A percentile compares a stretch with the other conserved stretches of the same genome.
Conservation (phyloP, 805 yeast genomes). For the Teunomyces tritomae region DNA sequence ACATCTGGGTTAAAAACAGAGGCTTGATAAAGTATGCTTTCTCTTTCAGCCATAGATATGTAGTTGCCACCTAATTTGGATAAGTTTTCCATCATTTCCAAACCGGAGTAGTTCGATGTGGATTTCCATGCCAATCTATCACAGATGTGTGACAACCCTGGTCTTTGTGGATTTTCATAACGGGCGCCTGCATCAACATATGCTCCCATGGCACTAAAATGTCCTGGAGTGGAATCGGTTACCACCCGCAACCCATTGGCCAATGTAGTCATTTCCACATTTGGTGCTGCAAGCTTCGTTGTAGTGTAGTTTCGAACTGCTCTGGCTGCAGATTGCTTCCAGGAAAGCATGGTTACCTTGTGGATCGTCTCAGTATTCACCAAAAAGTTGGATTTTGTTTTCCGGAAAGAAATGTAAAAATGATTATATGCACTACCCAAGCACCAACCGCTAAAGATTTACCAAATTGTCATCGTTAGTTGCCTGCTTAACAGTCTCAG, state of each 20-base stretch:
- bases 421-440: background rate
- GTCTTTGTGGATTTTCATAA: slow-evolving; percentile 55
- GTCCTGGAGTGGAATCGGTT: slow-evolving; percentile 83
- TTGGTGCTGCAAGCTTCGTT: background rate
- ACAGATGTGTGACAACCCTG: slow-evolving; percentile 79
- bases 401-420: background rate
- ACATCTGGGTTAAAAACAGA: slow-evolving; percentile 87
- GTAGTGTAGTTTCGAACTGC: slow-evolving; percentile 2
- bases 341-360: slow-evolving; percentile 2
- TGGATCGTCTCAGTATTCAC: background rate
- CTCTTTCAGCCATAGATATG: slow-evolving; percentile 90
- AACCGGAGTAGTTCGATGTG: slow-evolving; percentile 55
- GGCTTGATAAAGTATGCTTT: slow-evolving; percentile 89
- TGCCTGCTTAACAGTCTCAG: background rate
- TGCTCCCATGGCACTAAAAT: slow-evolving; percentile 86
- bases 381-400: background rate
- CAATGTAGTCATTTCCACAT: slow-evolving; percentile 38
- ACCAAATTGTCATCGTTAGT: background rate
- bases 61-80: slow-evolving; percentile 89
- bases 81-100: slow-evolving; percentile 69
- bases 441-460: background rate
- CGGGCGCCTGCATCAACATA: slow-evolving; percentile 91
- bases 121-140: slow-evolving; percentile 86
- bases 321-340: slow-evolving; percentile 1
- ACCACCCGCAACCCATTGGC: slow-evolving; percentile 79